Evolutionary conservation across 495 filamentous ascomycete genomes (phyloP).

Genomic region (Penicillium lagena): DNA sequence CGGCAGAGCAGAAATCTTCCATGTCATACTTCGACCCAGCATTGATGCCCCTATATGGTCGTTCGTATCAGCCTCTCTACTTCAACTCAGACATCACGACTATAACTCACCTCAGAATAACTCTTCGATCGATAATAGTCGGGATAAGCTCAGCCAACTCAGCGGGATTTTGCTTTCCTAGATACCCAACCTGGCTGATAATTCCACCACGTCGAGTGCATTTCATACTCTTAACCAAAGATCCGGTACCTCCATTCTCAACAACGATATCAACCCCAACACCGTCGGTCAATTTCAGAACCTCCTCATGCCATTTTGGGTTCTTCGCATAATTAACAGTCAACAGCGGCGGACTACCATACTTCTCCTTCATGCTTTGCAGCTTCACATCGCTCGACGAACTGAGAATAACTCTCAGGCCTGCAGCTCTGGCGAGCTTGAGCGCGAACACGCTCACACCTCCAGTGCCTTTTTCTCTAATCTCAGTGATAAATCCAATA

Average conservation of each 20-base stretch:
- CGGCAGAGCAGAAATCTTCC: conserved; percentile 25
- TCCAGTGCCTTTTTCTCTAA: conserved; percentile 20
- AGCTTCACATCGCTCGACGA: conserved; percentile 32
- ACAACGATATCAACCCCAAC: conserved; percentile 34
- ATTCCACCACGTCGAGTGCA: conserved; percentile 28
- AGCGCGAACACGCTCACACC: conserved; percentile 29
- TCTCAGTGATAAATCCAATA: background rate
- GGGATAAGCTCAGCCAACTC: conserved; percentile 22
- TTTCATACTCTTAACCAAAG: conserved; percentile 27
- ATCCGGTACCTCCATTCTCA: conserved; percentile 27
- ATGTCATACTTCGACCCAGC: conserved; percentile 28
- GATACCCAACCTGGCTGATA: conserved; percentile 36
- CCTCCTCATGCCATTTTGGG: conserved; percentile 29
- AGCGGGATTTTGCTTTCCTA: conserved; percentile 16
- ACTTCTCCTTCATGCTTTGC: conserved; percentile 11
- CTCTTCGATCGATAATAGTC: conserved; percentile 25
- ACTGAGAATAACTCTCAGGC: conserved; percentile 25
- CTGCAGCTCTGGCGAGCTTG: conserved; percentile 25
- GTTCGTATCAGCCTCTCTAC: background rate
- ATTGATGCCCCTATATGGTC: conserved; percentile 26
- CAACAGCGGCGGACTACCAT: conserved; percentile 10
- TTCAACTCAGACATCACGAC: background rate
- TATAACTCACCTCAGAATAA: conserved; percentile 16
- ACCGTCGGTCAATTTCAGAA: conserved; percentile 23
- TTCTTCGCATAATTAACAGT: conserved; percentile 27